Percentiles rank a stretch among this genome's conserved stretches.
Conservation (phyloP, 768 basidiomycete genomes). For the Auriculariales sp. region DNA sequence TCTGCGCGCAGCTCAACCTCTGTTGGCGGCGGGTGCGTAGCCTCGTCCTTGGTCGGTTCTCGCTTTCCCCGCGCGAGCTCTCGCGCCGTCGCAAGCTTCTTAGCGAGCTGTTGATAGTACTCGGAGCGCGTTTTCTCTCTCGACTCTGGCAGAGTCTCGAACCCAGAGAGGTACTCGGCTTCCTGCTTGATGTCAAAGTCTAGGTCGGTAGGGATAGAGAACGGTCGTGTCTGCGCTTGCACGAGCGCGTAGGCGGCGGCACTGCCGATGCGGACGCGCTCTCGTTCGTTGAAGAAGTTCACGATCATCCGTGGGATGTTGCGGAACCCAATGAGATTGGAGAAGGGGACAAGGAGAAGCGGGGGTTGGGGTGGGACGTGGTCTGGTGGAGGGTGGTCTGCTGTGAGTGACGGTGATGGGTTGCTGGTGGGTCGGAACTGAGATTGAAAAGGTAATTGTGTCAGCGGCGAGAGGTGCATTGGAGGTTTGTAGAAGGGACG, state of each 20-base stretch:
- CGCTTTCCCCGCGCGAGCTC: constrained; percentile 59
- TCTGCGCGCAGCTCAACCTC: constrained; percentile 84
- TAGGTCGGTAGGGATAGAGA: constrained; percentile 46
- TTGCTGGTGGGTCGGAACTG: constrained; percentile 8
- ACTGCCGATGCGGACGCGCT: constrained; percentile 65
- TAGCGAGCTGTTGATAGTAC: constrained; percentile 61
- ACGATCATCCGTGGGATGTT: constrained; percentile 83
- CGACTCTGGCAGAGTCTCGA: constrained; percentile 33
- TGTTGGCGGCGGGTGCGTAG: constrained; percentile 60
- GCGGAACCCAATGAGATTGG: constrained; percentile 63
- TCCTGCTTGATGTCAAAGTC: constrained; percentile 63
- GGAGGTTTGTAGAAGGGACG: constrained; percentile 17
- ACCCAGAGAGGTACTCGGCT: constrained; percentile 49
- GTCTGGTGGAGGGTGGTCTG: constrained; percentile 28
- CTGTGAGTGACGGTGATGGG: constrained; percentile 20
- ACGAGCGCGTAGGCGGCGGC: constrained; percentile 71
- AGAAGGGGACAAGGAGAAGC: constrained; percentile 59
- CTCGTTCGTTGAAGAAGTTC: constrained; percentile 83
- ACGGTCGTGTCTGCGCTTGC: constrained; percentile 42
- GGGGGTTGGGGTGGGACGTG: constrained; percentile 63
- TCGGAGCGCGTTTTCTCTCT: constrained; percentile 55
- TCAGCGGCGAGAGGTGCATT: constrained; percentile 12
- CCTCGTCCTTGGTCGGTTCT: constrained; percentile 78
- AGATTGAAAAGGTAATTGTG: constrained; percentile 7
- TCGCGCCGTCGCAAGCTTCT: constrained; percentile 55